phyloP scores from a whole-genome alignment of 139 green algal species.

The Closterium sp. region DNA sequence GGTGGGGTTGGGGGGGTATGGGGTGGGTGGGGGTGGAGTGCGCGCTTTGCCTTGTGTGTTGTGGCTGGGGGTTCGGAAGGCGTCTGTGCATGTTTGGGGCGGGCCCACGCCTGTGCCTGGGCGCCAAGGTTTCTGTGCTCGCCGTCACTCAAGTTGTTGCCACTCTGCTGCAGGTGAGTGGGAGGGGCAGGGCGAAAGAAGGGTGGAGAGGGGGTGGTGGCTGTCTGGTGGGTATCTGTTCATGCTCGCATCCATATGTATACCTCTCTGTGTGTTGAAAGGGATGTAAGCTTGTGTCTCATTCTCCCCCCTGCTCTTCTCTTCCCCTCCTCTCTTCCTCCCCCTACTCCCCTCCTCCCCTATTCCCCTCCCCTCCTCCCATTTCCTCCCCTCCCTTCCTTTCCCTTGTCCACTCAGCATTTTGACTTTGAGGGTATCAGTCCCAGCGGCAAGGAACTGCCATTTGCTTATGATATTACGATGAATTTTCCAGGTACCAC shows the following conservation, averaged over 20 bases:
- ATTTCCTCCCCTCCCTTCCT: not conserved
- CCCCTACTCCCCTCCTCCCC: not conserved
- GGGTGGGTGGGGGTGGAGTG: too few species aligned
- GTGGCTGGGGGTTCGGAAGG: too few species aligned
- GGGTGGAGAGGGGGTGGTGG: not conserved
- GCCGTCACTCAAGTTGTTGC: slow-evolving; percentile 36
- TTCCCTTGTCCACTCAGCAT: not conserved
- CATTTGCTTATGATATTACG: slow-evolving; percentile 51
- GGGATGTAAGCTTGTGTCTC: too few species aligned
- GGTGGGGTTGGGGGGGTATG: too few species aligned
- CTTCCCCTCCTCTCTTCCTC: not conserved
- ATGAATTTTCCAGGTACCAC: slow-evolving; percentile 50
- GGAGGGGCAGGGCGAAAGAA: not conserved
- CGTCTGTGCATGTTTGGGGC: slow-evolving; percentile 42
- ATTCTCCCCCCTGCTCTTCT: too few species aligned
- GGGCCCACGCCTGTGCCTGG: slow-evolving; percentile 52
- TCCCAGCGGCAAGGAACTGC: slow-evolving; percentile 8
- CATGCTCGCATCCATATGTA: too few species aligned
- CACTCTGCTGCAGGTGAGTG: slow-evolving; percentile 35
- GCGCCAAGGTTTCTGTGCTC: slow-evolving; percentile 36
- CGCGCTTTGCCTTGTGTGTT: too few species aligned
- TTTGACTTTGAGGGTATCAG: slow-evolving; percentile 8
- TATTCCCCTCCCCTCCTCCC: not conserved
- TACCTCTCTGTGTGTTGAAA: too few species aligned
- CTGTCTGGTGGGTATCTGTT: not conserved